A percentile compares a stretch with the other conserved stretches of the same genome.
phyloP scores from a whole-genome alignment of 768 basidiomycete genomes.

The Rhizopogon vulgaris region DNA sequence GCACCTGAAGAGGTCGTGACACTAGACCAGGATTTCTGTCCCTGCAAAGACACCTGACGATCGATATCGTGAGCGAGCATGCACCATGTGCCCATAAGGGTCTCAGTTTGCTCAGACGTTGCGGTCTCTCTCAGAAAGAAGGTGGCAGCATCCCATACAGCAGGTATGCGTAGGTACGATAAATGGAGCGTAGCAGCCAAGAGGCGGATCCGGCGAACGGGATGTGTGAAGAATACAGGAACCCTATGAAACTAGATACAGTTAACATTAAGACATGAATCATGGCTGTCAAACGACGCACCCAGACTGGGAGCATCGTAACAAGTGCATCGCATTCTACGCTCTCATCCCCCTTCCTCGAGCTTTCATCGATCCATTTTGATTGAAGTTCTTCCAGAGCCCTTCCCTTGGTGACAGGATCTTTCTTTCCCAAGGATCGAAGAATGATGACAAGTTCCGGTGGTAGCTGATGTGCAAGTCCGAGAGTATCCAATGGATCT shows the following conservation, averaged over 20 bases:
- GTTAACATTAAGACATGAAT: constrained; percentile 4
- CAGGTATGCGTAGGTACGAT: constrained; percentile 53
- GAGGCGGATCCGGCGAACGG: constrained; percentile 67
- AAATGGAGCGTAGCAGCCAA: constrained; percentile 57
- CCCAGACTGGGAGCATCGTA: constrained; percentile 87
- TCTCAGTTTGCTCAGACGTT: constrained; percentile 44
- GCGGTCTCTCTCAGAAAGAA: constrained; percentile 45
- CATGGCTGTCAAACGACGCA: constrained; percentile 34
- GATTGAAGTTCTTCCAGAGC: constrained; percentile 80
- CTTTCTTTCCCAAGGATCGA: constrained; percentile 82
- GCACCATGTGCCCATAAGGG: constrained; percentile 67
- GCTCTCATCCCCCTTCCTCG: constrained; percentile 38
- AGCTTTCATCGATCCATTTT: constrained; percentile 56
- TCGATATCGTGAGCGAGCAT: constrained; percentile 70
- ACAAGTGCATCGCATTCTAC: constrained; percentile 29
- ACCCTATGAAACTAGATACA: constrained; percentile 70
- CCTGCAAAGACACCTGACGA: constrained; percentile 45
- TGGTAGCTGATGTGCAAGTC: constrained; percentile 66
- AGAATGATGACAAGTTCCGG: constrained; percentile 81
- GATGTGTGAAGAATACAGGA: constrained; percentile 75
- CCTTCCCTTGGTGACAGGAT: constrained; percentile 73
- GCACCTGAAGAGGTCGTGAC: constrained; percentile 15
- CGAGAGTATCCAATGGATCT: constrained; percentile 84
- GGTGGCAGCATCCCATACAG: constrained; percentile 42
- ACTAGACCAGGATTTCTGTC: constrained; percentile 49